Conservation (phyloP, 2,329 filamentous ascomycete species). For the Chrysoporthe cubensis region DNA sequence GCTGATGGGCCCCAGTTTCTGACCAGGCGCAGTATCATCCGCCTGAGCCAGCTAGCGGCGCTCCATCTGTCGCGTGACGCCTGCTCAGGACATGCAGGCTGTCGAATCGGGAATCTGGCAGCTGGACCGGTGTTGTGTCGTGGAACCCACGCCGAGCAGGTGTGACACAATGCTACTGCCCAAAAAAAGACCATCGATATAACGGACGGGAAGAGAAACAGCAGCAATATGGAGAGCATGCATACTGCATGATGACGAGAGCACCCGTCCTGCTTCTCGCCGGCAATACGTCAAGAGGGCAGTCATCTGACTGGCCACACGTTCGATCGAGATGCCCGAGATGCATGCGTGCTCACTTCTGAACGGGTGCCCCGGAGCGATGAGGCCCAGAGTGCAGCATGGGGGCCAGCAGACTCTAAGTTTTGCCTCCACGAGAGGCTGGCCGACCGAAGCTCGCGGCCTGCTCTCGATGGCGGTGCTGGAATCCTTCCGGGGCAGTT, state of each 20-base stretch:
- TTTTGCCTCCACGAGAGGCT: background rate
- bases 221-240: background rate
- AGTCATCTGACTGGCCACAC: constrained; percentile 2
- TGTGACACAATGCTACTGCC: constrained; percentile 3
- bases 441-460: background rate
- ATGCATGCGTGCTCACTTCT: background rate
- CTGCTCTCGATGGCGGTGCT: background rate
- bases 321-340: background rate
- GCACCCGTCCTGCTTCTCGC: constrained; percentile 4
- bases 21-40: background rate
- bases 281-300: background rate
- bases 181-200: background rate
- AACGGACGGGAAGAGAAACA: background rate
- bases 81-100: constrained; percentile 8
- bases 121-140: constrained; percentile 7
- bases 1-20: background rate
- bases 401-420: background rate
- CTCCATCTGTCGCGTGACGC: constrained; percentile 3
- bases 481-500: background rate
- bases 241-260: constrained; percentile 19
- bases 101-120: constrained; percentile 7
- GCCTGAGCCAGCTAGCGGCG: constrained; percentile 24
- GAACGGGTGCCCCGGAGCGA: background rate
- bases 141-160: constrained; percentile 8
- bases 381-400: background rate